Evolutionary conservation across 2,329 filamentous ascomycete genomes (phyloP).

Genomic region (Neonectria ditissima): DNA sequence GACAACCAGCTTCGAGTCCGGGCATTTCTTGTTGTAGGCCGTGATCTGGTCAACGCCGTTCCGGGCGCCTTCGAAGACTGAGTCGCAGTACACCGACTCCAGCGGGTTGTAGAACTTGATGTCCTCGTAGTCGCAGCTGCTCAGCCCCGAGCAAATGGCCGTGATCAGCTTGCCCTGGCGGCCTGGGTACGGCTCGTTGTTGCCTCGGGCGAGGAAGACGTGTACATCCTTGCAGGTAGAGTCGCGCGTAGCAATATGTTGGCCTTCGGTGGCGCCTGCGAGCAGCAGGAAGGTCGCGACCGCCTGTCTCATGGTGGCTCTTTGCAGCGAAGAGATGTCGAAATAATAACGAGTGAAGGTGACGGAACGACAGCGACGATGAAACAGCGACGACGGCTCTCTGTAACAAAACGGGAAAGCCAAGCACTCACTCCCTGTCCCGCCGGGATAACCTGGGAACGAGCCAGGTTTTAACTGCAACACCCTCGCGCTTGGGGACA

Average conservation of each 20-base stretch:
- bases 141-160: constrained; percentile 44
- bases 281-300: constrained; percentile 19
- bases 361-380: neutral
- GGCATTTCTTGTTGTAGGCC: constrained; percentile 54
- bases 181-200: constrained; percentile 48
- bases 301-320: constrained; percentile 15
- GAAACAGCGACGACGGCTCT: constrained; percentile 9
- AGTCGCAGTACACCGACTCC: constrained; percentile 49
- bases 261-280: constrained; percentile 16
- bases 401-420: constrained; percentile 11
- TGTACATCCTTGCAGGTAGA: constrained; percentile 44
- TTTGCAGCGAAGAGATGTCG: neutral
- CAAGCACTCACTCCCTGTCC: neutral
- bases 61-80: constrained; percentile 51
- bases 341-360: neutral
- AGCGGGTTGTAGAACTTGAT: constrained; percentile 48
- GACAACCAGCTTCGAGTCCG: constrained; percentile 54
- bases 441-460: constrained; percentile 12
- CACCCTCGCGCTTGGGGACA: constrained; percentile 4
- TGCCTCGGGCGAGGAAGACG: constrained; percentile 46
- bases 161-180: constrained; percentile 44
- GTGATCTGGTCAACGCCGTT: constrained; percentile 54
- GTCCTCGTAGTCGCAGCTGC: constrained; percentile 49
- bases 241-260: constrained; percentile 11
- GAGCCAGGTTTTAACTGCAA: constrained; percentile 15